Percentiles rank a stretch among this genome's conserved stretches.
Conservation (phyloP, 495 filamentous ascomycete genomes). For the Podospora pseudopauciseta region DNA sequence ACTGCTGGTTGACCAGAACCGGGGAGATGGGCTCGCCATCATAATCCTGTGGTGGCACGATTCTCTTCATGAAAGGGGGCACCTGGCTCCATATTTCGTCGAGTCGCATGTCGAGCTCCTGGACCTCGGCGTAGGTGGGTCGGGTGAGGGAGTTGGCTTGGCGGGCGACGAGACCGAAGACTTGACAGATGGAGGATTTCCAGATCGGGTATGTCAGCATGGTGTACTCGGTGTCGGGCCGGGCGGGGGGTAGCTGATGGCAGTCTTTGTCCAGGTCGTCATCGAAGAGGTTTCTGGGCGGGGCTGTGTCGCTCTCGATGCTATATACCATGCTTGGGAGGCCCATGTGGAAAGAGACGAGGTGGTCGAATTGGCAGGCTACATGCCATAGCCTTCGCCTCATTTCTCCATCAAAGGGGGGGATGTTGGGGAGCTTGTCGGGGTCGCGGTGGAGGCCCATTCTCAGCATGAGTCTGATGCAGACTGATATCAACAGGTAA, state of each 20-base stretch:
- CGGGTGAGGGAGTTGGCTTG: conserved; percentile 38
- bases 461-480: conserved; percentile 50
- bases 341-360: conserved; percentile 51
- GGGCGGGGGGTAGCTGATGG: conserved; percentile 39
- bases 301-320: conserved; percentile 46
- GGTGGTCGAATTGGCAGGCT: conserved; percentile 48
- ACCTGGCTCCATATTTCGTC: conserved; percentile 54
- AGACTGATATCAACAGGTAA: conserved; percentile 46
- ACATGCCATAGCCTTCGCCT: conserved; percentile 53
- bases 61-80: conserved; percentile 53
- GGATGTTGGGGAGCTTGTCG: conserved; percentile 45
- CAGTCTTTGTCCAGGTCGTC: conserved; percentile 47
- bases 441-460: conserved; percentile 58
- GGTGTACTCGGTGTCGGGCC: conserved; percentile 46
- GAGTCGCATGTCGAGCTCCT: conserved; percentile 60
- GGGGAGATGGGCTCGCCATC: conserved; percentile 58
- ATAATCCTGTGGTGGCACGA: conserved; percentile 54
- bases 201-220: conserved; percentile 46
- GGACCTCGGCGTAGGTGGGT: conserved; percentile 60
- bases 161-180: conserved; percentile 39
- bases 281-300: conserved; percentile 48
- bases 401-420: conserved; percentile 54
- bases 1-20: conserved; percentile 62
- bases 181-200: conserved; percentile 40
- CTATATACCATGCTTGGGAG: conserved; percentile 49